Evolutionary conservation across 2,329 filamentous ascomycete species (phyloP), one percentile per base, ranked within the genome.

Genomic region (Fusarium acutatum): DNA sequence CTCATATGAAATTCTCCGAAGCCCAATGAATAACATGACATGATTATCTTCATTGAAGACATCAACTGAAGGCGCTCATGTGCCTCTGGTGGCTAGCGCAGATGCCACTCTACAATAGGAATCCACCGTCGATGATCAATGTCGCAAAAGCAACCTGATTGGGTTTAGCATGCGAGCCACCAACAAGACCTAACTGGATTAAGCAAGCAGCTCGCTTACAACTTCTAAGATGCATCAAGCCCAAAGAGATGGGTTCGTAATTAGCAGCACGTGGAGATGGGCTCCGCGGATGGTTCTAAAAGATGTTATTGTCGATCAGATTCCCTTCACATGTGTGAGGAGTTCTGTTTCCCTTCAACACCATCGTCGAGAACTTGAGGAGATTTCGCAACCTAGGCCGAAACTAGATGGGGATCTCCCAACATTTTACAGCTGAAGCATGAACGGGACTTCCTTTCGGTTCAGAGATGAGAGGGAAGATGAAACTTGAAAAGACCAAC

Each of bases 141-240:
- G 44, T 75, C 74, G 73, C 75, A 78, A 74, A 17, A 30, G 32
- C n/a, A 20, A 40, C 67, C 67, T 14, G 20, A 67, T 71, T 50
- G 12, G 70, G 77, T 59, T 75, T 79, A 79, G 77, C 37, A 68
- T 79, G 76, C 77, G 75, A 77, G 66, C 44, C 13, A 22, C 20
- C 30, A 35, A 30, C 26, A 8, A 18, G 11, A 18, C 2, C 32
- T 59, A 59, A 59, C 56, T 50, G 20, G 11, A 37, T 59, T 22
- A 35, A 50, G 56, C n/a, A 30, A 28, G 32, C 3, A 30, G 12
- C 32, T 50, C 56, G 56, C 30, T 20, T 50, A 22, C 10, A 28
- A 12, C 32, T 30, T 35, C 24, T 34, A 18, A 59, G 24, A 49
- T 50, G 56, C 24, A 50, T 58, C 32, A 50, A 28, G 30, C 41